Conservation (phyloP, 805 yeast genomes). For the Saccharomycopsis fodiens region DNA sequence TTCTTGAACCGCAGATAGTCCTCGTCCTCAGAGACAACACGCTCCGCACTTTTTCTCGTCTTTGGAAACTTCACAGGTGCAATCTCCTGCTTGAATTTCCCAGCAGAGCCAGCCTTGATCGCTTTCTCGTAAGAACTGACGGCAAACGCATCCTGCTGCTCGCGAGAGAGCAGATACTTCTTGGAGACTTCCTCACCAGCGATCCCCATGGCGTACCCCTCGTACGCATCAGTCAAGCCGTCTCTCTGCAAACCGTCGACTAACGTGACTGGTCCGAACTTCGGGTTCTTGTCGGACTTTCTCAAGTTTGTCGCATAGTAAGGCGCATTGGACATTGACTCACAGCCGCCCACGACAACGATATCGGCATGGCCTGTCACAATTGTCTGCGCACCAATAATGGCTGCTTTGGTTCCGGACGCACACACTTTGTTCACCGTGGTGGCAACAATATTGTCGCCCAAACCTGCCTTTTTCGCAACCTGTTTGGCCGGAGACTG, state of each 20-base stretch:
- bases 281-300: constrained; percentile 55
- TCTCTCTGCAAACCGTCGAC: constrained; percentile 90
- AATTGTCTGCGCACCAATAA: constrained; percentile 85
- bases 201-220: constrained; percentile 86
- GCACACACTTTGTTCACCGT: constrained; percentile 97
- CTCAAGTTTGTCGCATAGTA: constrained; percentile 85
- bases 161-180: constrained; percentile 71
- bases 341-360: constrained; percentile 96
- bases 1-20: constrained; percentile 73
- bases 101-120: constrained; percentile 64
- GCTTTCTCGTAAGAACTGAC: constrained; percentile 83
- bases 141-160: constrained; percentile 86
- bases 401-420: constrained; percentile 87
- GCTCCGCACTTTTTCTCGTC: constrained; percentile 80
- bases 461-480: constrained; percentile 69
- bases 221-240: constrained; percentile 90
- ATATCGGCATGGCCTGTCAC: constrained; percentile 85
- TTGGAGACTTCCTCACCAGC: constrained; percentile 95
- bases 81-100: constrained; percentile 77
- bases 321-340: constrained; percentile 94
- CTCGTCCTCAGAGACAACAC: constrained; percentile 66
- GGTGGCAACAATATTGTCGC: constrained; percentile 73
- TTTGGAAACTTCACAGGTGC: constrained; percentile 87
- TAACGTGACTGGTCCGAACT: constrained; percentile 68
- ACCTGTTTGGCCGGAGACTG: constrained; percentile 99